phyloP scores from a whole-genome alignment of 129 eudicot species.

The Daucus carota region DNA sequence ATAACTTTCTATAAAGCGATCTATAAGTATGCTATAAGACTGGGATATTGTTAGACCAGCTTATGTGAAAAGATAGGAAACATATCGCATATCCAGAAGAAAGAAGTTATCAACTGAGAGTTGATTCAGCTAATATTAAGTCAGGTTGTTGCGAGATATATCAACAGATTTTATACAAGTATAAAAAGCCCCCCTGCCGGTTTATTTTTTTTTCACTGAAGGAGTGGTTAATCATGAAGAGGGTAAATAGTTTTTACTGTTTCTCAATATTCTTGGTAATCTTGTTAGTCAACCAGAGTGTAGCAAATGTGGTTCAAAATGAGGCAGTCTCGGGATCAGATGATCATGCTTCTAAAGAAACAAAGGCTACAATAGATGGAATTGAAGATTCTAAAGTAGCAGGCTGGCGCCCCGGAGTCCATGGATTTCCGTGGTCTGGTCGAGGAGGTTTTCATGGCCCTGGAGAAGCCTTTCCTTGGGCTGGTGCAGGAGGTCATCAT shows the following conservation, averaged over 20 bases:
- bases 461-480: too few relatives aligned
- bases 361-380: neutral
- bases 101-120: too few relatives aligned
- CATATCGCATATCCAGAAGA: too few relatives aligned
- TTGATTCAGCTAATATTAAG: too few relatives aligned
- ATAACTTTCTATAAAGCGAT: too few relatives aligned
- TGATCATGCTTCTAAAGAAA: neutral
- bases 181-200: neutral
- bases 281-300: neutral
- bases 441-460: too few relatives aligned
- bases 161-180: too few relatives aligned
- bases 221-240: neutral
- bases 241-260: neutral
- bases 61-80: too few relatives aligned
- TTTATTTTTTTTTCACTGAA: neutral
- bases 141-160: too few relatives aligned
- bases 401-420: neutral
- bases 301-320: neutral
- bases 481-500: too few relatives aligned
- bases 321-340: neutral
- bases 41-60: too few relatives aligned
- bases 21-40: too few relatives aligned
- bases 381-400: neutral
- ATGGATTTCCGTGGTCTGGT: neutral
- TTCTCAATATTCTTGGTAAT: neutral